Percentiles rank a stretch among this genome's conserved stretches.
Evolutionary conservation across 2,329 filamentous ascomycete genomes (phyloP).

Genomic region (Cladosporium sp.): DNA sequence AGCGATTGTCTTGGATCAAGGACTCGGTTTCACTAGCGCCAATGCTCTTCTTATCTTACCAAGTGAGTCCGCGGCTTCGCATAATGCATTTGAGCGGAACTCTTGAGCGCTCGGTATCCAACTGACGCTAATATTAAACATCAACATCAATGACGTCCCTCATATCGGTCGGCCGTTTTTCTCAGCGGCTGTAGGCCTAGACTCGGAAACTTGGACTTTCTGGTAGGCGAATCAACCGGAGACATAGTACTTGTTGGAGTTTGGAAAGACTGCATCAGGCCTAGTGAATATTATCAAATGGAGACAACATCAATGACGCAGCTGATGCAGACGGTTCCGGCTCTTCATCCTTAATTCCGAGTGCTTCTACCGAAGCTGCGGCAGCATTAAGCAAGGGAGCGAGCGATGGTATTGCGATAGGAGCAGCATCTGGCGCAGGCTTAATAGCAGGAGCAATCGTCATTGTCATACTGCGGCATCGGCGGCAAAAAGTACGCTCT

Average conservation of each 20-base stretch:
- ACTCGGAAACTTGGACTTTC: constrained; percentile 14
- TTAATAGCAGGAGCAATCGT: not conserved
- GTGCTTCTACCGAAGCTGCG: not conserved
- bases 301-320: not conserved
- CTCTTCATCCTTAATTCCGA: not conserved
- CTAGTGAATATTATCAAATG: not conserved
- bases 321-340: not conserved
- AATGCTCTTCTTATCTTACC: constrained; percentile 16
- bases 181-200: constrained; percentile 16
- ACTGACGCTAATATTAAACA: not conserved
- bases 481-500: not conserved
- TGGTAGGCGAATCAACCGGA: constrained; percentile 15
- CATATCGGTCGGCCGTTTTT: constrained; percentile 16
- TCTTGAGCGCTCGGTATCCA: constrained; percentile 8
- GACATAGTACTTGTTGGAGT: constrained; percentile 11
- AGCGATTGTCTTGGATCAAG: constrained; percentile 5
- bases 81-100: constrained; percentile 11
- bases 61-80: constrained; percentile 10
- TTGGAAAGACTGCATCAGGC: constrained; percentile 11
- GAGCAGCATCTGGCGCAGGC: not conserved
- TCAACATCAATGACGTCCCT: constrained; percentile 13
- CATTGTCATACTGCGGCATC: not conserved
- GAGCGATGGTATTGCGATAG: not conserved
- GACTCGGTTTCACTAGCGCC: constrained; percentile 11
- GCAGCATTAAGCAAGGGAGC: not conserved